A percentile compares a stretch with the other conserved stretches of the same genome.
Evolutionary conservation across 2,329 filamentous ascomycete species (phyloP).

Genomic region (Cordyceps cicadae): DNA sequence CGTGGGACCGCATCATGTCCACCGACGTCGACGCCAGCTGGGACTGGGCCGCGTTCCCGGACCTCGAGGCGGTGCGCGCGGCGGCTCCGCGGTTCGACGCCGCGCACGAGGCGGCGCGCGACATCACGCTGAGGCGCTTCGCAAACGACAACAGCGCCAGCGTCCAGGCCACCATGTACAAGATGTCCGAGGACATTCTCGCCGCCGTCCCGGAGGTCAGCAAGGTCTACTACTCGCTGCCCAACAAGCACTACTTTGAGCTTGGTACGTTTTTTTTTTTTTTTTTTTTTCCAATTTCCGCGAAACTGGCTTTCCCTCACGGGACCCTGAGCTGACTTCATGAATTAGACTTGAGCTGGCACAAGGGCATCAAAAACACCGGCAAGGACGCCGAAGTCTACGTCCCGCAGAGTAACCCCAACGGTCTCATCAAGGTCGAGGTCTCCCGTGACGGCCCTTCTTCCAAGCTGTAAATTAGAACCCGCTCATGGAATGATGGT

Average conservation of each 20-base stretch:
- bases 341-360: conserved; percentile 78
- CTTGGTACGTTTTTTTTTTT: conserved; percentile 53
- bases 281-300: conserved; percentile 22
- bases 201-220: conserved; percentile 63
- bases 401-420: conserved; percentile 84
- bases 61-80: conserved; percentile 57
- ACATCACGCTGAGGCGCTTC: conserved; percentile 85
- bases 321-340: conserved; percentile 14
- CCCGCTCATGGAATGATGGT: neutral
- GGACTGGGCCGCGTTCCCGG: conserved; percentile 70
- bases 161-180: conserved; percentile 97
- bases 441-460: conserved; percentile 47
- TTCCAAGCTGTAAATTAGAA: conserved; percentile 9
- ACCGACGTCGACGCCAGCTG: conserved; percentile 85
- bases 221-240: conserved; percentile 72
- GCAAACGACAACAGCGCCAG: conserved; percentile 85
- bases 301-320: neutral
- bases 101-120: conserved; percentile 69
- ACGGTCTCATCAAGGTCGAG: conserved; percentile 91
- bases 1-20: conserved; percentile 89
- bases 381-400: conserved; percentile 94
- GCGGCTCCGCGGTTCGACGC: conserved; percentile 62
- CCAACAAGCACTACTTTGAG: conserved; percentile 99
- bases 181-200: conserved; percentile 88
- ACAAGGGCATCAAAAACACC: conserved; percentile 90